phyloP scores from a whole-genome alignment of 176 grass and related monocot species.

The Stipa capillata region DNA sequence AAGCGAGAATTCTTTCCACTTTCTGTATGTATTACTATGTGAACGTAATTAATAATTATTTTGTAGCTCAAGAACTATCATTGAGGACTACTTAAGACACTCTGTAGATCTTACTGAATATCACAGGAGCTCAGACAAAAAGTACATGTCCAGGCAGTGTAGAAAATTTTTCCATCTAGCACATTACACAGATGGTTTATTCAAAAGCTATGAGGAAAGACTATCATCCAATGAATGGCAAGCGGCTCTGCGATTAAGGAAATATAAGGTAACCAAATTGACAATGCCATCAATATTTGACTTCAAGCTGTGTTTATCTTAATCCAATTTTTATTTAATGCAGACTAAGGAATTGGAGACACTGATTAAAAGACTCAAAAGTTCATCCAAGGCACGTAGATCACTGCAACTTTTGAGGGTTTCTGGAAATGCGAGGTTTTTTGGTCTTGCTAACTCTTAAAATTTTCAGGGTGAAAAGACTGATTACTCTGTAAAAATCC shows the following conservation, averaged over 20 bases:
- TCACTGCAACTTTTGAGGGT: constrained; percentile 8
- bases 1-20: background rate
- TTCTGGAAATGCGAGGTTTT: background rate
- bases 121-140: constrained; percentile 46
- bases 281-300: background rate
- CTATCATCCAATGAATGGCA: constrained; percentile 91
- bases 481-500: constrained; percentile 86
- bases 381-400: constrained; percentile 69
- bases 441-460: constrained; percentile 8
- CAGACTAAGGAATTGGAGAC: constrained; percentile 89
- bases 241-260: constrained; percentile 78
- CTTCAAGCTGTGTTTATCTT: constrained; percentile 12
- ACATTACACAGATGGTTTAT: constrained; percentile 85
- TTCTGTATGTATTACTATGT: background rate
- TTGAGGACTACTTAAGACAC: constrained; percentile 83
- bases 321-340: constrained; percentile 17
- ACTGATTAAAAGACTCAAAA: constrained; percentile 77
- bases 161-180: constrained; percentile 77
- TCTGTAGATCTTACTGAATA: constrained; percentile 63
- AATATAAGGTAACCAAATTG: constrained; percentile 59
- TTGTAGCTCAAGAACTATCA: constrained; percentile 80
- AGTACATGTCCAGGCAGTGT: constrained; percentile 58
- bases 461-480: constrained; percentile 66
- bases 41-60: constrained; percentile 3
- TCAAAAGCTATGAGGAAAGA: constrained; percentile 92